Evolutionary conservation across 306 rosid species (phyloP).

Genomic region (Trifolium fragiferum): DNA sequence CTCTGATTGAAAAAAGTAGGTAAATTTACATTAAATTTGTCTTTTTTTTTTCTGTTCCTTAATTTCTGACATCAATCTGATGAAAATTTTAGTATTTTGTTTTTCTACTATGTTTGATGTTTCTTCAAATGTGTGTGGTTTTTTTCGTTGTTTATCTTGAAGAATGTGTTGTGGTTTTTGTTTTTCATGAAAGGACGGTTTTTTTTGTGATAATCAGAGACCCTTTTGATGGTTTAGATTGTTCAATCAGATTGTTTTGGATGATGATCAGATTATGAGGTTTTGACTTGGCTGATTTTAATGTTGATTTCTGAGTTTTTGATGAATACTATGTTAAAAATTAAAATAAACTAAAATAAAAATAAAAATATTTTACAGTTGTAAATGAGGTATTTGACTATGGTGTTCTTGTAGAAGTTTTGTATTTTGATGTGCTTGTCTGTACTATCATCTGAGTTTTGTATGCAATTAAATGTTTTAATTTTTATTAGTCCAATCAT

Average conservation of each 20-base stretch:
- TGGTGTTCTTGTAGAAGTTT: constrained; percentile 20
- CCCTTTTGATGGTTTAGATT: constrained; percentile 47
- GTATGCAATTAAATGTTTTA: no score
- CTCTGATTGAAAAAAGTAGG: constrained; percentile 52
- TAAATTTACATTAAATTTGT: constrained; percentile 36
- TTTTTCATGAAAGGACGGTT: constrained; percentile 4
- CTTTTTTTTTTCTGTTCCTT: neutral
- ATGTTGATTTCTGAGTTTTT: constrained; percentile 23
- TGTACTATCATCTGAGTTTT: neutral
- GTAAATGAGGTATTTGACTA: constrained; percentile 22
- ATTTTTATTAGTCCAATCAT: neutral
- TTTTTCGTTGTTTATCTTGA: constrained; percentile 37
- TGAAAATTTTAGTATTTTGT: constrained; percentile 34
- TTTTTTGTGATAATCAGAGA: constrained; percentile 8
- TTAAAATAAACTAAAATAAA: neutral
- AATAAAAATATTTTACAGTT: constrained; percentile 20
- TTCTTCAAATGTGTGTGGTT: constrained; percentile 7
- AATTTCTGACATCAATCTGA: constrained; percentile 38
- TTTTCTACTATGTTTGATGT: neutral
- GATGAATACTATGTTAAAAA: constrained; percentile 13
- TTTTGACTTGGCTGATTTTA: constrained; percentile 21
- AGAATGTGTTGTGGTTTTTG: constrained; percentile 32
- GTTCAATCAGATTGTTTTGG: constrained; percentile 33
- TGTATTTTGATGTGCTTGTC: constrained; percentile 13
- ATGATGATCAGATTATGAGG: constrained; percentile 14